Base-by-base conservation (phyloP, 176 grass and related monocot genomes). In the Oryza meridionalis region DNA sequence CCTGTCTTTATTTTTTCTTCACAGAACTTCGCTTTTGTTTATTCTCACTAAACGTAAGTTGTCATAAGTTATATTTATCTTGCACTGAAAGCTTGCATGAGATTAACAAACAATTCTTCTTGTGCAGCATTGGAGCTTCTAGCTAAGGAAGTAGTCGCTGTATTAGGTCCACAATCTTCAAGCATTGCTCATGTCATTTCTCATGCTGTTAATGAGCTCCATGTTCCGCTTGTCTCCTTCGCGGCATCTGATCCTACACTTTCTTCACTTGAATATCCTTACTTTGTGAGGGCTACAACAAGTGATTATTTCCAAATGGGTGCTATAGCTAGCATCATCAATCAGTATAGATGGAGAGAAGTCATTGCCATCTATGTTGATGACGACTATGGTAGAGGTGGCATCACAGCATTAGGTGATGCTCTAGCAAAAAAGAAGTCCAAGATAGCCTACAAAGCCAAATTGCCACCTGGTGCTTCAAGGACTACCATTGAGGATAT, bases 381-480 rank as follows among this genome's bases (percentile, higher is more conserved):
- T 80, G 94, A 96, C 87, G 94, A 91, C 44, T 96, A 93, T 75
- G 94, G 91, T 35, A 80, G 94, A 85, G 91, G 90, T 64, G 94
- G 94, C 42, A 89, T 96, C 73, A 58, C 77, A 51, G 83, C 84
- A 53, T 79, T 96, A 69, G 86, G 88, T 73, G 94, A 96, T 46
- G 88, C 88, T 53, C 90, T 96, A 75, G 91, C 83, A 40, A 87
- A 77, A 45, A 89, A 32, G 51, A 87, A 86, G 49, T 75, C 72
- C 45, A 89, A 91, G 62, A 89, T 96, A 81, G 73, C 81, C 9
- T 94, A 92, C 72, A 94, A 94, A 90, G 87, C 87, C 58, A 90
- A 86, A 62, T 69, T 97, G 64, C 81, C 92, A 27, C 86, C 90
- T 55, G 69, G 85, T 71, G 88, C 92, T 59, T 74, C 62, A 40